Percentiles rank a stretch among this genome's conserved stretches.
phyloP scores from a whole-genome alignment of 345 rosid genomes.

The Conringia planisiliqua region DNA sequence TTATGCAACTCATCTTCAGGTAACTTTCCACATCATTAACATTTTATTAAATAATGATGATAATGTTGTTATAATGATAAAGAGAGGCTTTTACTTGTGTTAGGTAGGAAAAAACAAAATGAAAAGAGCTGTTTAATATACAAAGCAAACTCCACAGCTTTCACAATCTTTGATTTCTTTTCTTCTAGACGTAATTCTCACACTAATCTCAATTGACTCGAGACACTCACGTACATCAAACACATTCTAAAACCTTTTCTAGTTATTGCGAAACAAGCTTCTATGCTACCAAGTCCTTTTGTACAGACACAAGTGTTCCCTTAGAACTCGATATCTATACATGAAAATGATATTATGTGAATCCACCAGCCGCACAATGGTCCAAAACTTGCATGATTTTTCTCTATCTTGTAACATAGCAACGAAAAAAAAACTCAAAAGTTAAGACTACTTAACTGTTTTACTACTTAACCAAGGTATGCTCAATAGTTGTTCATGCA shows the following conservation, averaged over 20 bases:
- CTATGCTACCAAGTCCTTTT: too few species aligned
- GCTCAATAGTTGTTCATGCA: too few species aligned
- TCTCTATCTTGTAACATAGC: too few species aligned
- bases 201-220: background rate
- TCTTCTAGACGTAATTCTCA: background rate
- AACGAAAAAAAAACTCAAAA: too few species aligned
- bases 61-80: background rate
- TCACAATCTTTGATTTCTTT: background rate
- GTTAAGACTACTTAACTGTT: too few species aligned
- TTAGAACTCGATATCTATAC: too few species aligned
- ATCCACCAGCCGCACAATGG: too few species aligned
- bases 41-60: background rate
- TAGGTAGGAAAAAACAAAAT: background rate
- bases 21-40: background rate
- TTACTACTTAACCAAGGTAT: too few species aligned
- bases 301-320: too few species aligned
- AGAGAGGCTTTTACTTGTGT: background rate
- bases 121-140: background rate
- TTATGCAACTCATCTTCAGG: background rate
- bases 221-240: background rate
- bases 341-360: too few species aligned
- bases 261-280: background rate
- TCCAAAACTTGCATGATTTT: too few species aligned
- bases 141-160: background rate
- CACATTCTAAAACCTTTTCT: background rate